A percentile compares a stretch with the other conserved stretches of the same genome.
These are phyloP conservation scores for Inga leiocalycina DNA, from an alignment of 306 rosid species.

Conservation along the genomic window DNA sequence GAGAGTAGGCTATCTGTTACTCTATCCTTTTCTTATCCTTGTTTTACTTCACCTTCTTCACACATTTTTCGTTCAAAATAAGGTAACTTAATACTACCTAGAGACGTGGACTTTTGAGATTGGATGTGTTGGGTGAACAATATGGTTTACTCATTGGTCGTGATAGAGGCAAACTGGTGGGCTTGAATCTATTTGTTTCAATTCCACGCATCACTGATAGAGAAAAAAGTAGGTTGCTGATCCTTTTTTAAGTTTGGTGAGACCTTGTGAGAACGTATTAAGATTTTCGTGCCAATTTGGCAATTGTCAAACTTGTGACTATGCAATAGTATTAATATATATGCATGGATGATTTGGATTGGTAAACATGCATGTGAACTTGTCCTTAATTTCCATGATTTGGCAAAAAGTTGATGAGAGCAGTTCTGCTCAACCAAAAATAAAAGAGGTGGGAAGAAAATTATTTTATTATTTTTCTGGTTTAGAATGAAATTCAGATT, in stretches of 20 bases:
- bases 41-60: not conserved
- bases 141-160: conserved; percentile 14
- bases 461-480: not conserved
- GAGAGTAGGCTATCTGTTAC: not conserved
- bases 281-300: not conserved
- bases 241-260: not conserved
- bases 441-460: not conserved
- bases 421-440: not conserved
- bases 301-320: not conserved
- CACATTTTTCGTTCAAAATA: conserved; percentile 25
- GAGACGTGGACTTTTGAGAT: conserved; percentile 29
- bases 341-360: not conserved
- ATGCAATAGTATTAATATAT: not conserved
- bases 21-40: not conserved
- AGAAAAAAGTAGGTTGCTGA: not conserved
- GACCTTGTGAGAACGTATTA: not conserved
- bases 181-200: not conserved
- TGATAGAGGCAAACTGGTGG: not conserved
- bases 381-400: not conserved
- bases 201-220: not conserved
- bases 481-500: not conserved
- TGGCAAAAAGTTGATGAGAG: not conserved
- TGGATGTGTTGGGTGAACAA: conserved; percentile 52
- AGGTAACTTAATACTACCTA: not conserved
- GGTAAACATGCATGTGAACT: not conserved